Evolutionary conservation across 176 grass and related monocot genomes (phyloP).

Genomic region (Triticum aestivum): DNA sequence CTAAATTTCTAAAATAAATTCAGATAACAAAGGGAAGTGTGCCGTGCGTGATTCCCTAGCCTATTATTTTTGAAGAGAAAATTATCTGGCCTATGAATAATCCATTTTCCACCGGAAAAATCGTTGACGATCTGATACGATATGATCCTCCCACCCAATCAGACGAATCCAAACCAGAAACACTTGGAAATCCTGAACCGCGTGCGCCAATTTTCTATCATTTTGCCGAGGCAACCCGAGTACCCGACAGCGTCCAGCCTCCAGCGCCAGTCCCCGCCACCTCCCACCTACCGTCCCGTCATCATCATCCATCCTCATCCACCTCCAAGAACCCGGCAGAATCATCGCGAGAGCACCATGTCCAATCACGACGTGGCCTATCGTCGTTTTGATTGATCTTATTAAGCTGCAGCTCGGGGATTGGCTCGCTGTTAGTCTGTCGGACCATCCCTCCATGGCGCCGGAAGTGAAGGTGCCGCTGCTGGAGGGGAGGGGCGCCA

Average conservation of each 20-base stretch:
- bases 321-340: background rate
- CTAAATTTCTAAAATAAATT: no score
- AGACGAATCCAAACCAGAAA: background rate
- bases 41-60: background rate
- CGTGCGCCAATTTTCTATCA: background rate
- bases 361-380: background rate
- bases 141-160: background rate
- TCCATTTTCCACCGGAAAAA: background rate
- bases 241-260: background rate
- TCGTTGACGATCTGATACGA: background rate
- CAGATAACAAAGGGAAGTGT: background rate
- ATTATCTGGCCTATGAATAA: background rate
- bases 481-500: slow-evolving; percentile 39
- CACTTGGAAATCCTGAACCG: background rate
- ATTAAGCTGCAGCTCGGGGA: background rate
- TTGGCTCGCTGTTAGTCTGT: background rate
- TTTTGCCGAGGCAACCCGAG: background rate
- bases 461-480: slow-evolving; percentile 33
- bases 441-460: background rate
- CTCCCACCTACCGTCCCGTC: background rate
- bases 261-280: background rate
- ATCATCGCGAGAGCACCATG: background rate
- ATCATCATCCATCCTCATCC: background rate
- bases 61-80: no score
- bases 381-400: background rate